Conservation (phyloP, 257 asterid species). For the Lavandula angustifolia region DNA sequence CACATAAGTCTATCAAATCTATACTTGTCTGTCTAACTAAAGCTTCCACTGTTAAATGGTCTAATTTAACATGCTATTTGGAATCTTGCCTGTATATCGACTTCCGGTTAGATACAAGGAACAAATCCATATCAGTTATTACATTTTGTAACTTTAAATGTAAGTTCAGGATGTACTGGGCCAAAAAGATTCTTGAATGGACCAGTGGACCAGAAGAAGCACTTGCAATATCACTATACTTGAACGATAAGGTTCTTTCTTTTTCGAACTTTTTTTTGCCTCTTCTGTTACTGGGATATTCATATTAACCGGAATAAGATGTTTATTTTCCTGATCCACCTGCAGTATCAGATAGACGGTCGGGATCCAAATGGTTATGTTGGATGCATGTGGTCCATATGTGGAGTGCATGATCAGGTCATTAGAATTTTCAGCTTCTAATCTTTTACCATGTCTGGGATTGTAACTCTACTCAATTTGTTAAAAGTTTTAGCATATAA, state of each 20-base stretch:
- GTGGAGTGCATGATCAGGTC: slow-evolving; percentile 98
- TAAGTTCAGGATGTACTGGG: slow-evolving; percentile 95
- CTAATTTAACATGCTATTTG: neutral
- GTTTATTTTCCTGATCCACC: neutral
- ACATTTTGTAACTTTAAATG: slow-evolving; percentile 3
- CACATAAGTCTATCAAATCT: neutral
- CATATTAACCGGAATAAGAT: slow-evolving; percentile 11
- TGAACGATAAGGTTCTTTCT: slow-evolving; percentile 72
- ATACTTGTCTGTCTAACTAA: neutral
- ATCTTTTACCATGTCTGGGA: neutral
- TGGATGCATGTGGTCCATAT: slow-evolving; percentile 99
- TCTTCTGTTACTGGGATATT: neutral
- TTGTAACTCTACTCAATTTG: neutral
- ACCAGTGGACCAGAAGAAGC: slow-evolving; percentile 94
- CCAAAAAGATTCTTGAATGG: slow-evolving; percentile 98
- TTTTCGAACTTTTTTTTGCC: neutral
- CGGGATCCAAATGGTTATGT: slow-evolving; percentile 97
- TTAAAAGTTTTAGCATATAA: neutral
- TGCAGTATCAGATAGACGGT: slow-evolving; percentile 91
- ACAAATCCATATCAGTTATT: neutral
- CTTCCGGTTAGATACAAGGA: neutral
- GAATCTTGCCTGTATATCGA: neutral
- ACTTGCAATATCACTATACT: slow-evolving; percentile 67
- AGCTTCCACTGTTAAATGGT: neutral
- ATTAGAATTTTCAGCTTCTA: neutral